Evolutionary conservation across 768 basidiomycete species (phyloP).

Genomic region (Boletus subparvulus): DNA sequence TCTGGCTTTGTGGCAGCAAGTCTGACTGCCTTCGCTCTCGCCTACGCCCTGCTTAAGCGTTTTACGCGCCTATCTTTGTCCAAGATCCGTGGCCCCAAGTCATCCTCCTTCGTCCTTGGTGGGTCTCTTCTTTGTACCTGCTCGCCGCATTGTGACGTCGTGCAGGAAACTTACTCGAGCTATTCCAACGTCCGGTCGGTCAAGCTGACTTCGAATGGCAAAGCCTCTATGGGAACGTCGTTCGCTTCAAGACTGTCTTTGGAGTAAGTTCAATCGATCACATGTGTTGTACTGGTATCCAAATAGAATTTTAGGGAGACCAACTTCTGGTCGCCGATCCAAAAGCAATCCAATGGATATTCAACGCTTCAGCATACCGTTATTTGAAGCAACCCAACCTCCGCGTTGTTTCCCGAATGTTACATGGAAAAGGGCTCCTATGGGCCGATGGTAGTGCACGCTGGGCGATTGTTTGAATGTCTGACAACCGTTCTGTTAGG

Average conservation of each 20-base stretch:
- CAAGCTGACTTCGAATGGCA: conserved; percentile 34
- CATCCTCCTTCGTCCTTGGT: conserved; percentile 24
- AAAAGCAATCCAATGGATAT: no score
- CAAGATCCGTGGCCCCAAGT: conserved; percentile 19
- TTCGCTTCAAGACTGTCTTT: conserved; percentile 29
- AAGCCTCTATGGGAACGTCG: conserved; percentile 27
- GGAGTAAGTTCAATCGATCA: conserved; percentile 16
- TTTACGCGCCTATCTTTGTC: conserved; percentile 7
- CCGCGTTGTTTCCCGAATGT: no score
- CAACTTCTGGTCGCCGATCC: no score
- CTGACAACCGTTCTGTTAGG: no score
- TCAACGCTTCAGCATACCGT: no score
- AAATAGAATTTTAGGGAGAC: no score
- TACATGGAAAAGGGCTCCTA: no score
- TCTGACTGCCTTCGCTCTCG: conserved; percentile 8
- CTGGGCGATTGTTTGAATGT: no score
- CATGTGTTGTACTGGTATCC: not conserved
- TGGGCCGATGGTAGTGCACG: no score
- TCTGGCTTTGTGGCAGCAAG: not conserved
- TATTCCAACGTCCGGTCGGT: conserved; percentile 28
- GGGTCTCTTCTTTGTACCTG: not conserved
- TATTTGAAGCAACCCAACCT: no score
- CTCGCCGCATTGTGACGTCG: no score
- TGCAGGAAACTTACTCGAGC: conserved; percentile 14
- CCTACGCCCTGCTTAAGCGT: not conserved